Conservation (phyloP, 2,329 filamentous ascomycete genomes). For the Pochonia chlamydosporia region DNA sequence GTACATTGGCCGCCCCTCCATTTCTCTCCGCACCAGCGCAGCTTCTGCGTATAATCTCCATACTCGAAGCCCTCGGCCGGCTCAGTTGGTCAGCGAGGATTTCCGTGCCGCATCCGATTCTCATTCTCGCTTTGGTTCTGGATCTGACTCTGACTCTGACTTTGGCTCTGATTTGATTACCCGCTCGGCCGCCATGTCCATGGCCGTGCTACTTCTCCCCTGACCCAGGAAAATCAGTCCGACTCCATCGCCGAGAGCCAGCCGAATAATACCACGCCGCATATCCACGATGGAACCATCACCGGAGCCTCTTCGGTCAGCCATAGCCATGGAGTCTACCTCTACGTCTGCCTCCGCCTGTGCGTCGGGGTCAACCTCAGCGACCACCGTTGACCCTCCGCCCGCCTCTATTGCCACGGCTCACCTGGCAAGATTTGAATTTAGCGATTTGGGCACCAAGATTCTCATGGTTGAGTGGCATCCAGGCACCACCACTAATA, state of each 20-base stretch:
- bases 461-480: slow-evolving; percentile 93
- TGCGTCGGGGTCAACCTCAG: not conserved
- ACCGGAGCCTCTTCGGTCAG: slow-evolving; percentile 27
- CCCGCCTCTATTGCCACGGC: slow-evolving; percentile 15
- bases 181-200: slow-evolving; percentile 9
- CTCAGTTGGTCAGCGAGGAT: not conserved
- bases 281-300: slow-evolving; percentile 20
- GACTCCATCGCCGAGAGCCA: slow-evolving; percentile 10
- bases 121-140: not conserved
- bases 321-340: slow-evolving; percentile 7
- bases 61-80: not conserved
- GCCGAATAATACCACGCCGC: slow-evolving; percentile 3
- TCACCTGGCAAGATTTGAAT: slow-evolving; percentile 71
- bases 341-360: not conserved
- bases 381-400: slow-evolving; percentile 5
- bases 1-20: too few relatives aligned
- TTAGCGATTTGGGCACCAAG: slow-evolving; percentile 82
- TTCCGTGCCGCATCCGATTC: not conserved
- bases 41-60: not conserved
- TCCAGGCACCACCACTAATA: slow-evolving; percentile 19
- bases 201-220: slow-evolving; percentile 8
- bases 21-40: too few relatives aligned
- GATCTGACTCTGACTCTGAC: not conserved
- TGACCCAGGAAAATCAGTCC: slow-evolving; percentile 7
- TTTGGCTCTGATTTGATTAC: not conserved